A percentile compares a stretch with the other conserved stretches of the same genome.
Evolutionary conservation across 2,329 filamentous ascomycete species (phyloP).

Genomic region (Chalaropsis thielavioides): DNA sequence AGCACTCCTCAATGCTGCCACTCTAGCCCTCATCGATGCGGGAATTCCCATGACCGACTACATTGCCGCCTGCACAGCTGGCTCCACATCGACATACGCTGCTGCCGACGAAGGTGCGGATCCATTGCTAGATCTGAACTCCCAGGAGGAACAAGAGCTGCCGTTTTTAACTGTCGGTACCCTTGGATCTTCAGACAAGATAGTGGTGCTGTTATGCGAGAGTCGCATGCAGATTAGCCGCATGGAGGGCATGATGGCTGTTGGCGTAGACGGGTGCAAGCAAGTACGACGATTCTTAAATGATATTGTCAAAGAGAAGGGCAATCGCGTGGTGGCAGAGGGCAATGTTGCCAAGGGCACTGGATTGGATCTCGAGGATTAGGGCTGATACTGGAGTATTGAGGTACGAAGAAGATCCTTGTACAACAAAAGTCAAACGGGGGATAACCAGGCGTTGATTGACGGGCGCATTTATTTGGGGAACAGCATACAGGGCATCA

Average conservation of each 20-base stretch:
- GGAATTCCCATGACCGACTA: conserved; percentile 93
- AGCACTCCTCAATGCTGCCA: conserved; percentile 78
- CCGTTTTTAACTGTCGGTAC: conserved; percentile 80
- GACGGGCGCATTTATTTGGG: not conserved
- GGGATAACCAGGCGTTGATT: not conserved
- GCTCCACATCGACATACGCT: conserved; percentile 54
- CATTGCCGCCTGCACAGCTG: conserved; percentile 74
- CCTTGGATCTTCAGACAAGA: conserved; percentile 55
- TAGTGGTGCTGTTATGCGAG: conserved; percentile 73
- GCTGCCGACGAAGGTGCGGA: conserved; percentile 55
- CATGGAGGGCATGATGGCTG: conserved; percentile 82
- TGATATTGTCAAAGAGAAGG: conserved; percentile 58
- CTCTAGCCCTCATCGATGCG: conserved; percentile 82
- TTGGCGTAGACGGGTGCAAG: conserved; percentile 82
- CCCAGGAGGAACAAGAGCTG: conserved; percentile 70
- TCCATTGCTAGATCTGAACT: conserved; percentile 66
- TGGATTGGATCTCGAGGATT: not conserved
- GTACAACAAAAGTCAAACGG: not conserved
- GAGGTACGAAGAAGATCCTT: not conserved
- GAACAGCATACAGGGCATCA: not conserved
- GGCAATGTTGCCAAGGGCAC: conserved; percentile 3
- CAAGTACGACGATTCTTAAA: conserved; percentile 73
- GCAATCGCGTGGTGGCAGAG: conserved; percentile 41
- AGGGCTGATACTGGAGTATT: not conserved
- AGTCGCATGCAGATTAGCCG: conserved; percentile 69